phyloP scores from a whole-genome alignment of 139 green algal species.

The Zygnema cylindricum region DNA sequence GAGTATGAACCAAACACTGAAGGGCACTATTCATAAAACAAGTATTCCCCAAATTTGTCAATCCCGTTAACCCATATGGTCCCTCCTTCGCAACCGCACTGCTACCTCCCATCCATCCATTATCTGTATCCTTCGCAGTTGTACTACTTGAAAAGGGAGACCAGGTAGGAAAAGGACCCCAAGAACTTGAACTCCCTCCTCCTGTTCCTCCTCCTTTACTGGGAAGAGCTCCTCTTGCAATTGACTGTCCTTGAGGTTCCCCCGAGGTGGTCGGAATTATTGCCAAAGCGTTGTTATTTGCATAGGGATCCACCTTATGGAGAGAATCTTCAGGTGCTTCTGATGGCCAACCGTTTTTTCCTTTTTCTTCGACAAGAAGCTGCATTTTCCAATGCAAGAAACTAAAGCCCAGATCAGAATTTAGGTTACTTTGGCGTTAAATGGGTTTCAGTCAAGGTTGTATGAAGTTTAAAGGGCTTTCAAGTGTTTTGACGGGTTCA shows the following conservation, averaged over 20 bases:
- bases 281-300: slow-evolving; percentile 28
- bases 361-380: slow-evolving; percentile 48
- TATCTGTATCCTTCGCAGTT: slow-evolving; percentile 25
- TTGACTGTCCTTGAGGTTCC: background rate
- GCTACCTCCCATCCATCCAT: slow-evolving; percentile 1
- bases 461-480: too few relatives aligned
- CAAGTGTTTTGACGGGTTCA: too few relatives aligned
- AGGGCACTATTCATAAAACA: slow-evolving; percentile 90
- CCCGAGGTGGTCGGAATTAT: background rate
- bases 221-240: background rate
- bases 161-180: background rate
- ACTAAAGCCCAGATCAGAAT: too few relatives aligned
- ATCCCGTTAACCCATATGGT: slow-evolving; percentile 61
- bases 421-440: too few relatives aligned
- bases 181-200: slow-evolving; percentile 2
- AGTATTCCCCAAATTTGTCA: slow-evolving; percentile 86
- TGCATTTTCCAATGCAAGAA: slow-evolving; percentile 32
- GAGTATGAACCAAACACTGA: slow-evolving; percentile 91
- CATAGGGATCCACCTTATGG: background rate
- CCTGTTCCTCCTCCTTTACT: background rate
- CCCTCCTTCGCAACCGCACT: slow-evolving; percentile 28
- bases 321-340: background rate
- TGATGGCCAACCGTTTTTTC: background rate
- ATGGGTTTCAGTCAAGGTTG: too few relatives aligned
- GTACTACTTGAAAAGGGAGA: slow-evolving; percentile 33